Conservation (phyloP, 345 rosid genomes). For the Hypericum perforatum region DNA sequence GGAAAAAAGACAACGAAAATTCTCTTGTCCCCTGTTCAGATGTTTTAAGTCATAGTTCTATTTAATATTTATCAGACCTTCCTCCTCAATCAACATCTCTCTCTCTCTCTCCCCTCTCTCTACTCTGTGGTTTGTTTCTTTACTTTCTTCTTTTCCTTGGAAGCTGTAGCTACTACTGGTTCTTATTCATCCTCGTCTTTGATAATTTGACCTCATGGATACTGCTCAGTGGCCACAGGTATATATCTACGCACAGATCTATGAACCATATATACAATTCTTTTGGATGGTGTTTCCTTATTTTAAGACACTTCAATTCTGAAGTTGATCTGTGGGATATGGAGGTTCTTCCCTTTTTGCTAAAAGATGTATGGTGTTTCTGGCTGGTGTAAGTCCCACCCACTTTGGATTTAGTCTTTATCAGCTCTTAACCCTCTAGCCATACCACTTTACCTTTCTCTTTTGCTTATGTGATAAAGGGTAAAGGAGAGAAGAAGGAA, state of each 20-base stretch:
- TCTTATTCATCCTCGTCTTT: no score
- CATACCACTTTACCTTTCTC: slow-evolving; percentile 36
- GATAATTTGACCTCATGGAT: slow-evolving; percentile 51
- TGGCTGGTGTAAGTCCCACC: slow-evolving; percentile 35
- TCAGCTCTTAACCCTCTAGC: slow-evolving; percentile 19
- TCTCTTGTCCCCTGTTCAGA: no score
- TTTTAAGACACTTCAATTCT: neutral
- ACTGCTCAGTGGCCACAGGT: slow-evolving; percentile 99
- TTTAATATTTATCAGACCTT: no score
- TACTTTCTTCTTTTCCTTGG: no score
- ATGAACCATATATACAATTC: no score
- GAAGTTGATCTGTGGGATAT: slow-evolving; percentile 7
- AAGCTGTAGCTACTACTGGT: no score
- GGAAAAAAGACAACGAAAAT: no score
- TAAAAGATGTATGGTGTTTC: slow-evolving; percentile 22
- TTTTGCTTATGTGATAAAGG: slow-evolving; percentile 27
- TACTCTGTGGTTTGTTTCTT: no score
- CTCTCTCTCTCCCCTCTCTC: no score
- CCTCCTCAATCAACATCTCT: no score
- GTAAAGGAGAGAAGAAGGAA: slow-evolving; percentile 4
- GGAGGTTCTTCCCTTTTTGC: slow-evolving; percentile 7
- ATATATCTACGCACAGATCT: slow-evolving; percentile 10
- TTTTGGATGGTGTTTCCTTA: no score
- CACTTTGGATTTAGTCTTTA: slow-evolving; percentile 28
- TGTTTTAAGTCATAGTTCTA: no score